Base-by-base conservation (phyloP, 352 stramenopile genomes). In the Phytophthora agathidicida region DNA sequence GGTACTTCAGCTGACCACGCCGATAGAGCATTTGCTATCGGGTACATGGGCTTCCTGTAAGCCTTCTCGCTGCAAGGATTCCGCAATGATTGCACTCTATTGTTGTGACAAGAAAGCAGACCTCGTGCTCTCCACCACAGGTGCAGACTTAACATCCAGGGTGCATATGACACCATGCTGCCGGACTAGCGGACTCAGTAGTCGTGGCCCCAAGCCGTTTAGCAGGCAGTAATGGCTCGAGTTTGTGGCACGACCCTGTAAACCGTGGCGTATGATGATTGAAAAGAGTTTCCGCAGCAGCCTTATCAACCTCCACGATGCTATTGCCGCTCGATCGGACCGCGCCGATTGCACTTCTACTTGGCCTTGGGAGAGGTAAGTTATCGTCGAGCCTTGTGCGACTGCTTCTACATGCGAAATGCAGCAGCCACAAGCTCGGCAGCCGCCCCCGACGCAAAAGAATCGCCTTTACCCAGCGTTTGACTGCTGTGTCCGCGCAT, bases 401-500 rank as follows among this genome's bases (percentile, higher is more conserved):
- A 22, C 24, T 43, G 36, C 36, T 64, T 58, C 55, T 64, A 64
- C 52, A 56, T 54, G 38, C 41, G 32, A 58, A 37, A 10, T 57
- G 28, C 20, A 44, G 32, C 46, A 23, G 14, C 17, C 36, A 65
- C 32, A 35, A 51, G 53, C 32, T 37, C 20, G 2, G 38, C 7
- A 35, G 26, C 49, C 43, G 22, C 42, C 31, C 26, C 3, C 28
- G 20, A 50, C 61, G 56, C 61, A 65, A 71, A 66, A 61, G 22
- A 62, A 57, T 45, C 32, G 31, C 62, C 62, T 71, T 67, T 67
- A 71, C 62, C 43, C 46, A 33, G 44, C 45, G 60, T 59, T 65
- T 59, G 60, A 53, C 52, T 58, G 39, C 35, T 24, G 5, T 43
- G 26, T 24, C 17, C 42, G 41, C 26, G 35, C n/a, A 41, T 47